Base-by-base conservation (phyloP, 805 yeast genomes). In the Metschnikowia sp. region DNA sequence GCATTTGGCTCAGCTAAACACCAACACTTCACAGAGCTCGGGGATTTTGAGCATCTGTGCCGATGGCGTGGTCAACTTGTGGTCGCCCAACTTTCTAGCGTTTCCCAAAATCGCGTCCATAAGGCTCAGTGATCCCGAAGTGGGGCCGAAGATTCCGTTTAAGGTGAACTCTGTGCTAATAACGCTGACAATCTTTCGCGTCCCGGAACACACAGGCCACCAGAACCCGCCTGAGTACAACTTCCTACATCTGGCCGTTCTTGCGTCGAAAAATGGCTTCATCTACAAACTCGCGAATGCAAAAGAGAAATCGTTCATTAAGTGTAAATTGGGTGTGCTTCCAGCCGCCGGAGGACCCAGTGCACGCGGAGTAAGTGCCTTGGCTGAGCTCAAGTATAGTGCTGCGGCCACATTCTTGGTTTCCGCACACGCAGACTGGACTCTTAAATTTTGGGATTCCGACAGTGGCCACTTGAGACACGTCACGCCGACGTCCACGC, bases 71-170 rank as follows among this genome's bases (percentile, higher is more conserved):
- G 42, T 55, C 36, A 56, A 56, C 10, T 39, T 50, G 32, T 56
- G 60, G 60, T 55, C 59, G 34, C 56, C 57, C 13, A 53, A 53
- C 36, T 45, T 56, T 31, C 49, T 56, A 32, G 60, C 57, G n/a
- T 48, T 49, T 30, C 59, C 59, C 7, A 52, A 54, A 29, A 36
- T 52, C 32, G 40, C 50, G n/a, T 54, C 58, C 8, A 30, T 54
- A 8, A 29, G 42, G 36, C 37, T 56, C 12, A 18, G 42, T 7
- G 48, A 36, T 28, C 35, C 33, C 12, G 31, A 36, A 2, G 11
- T 10, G 12, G 38, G 34, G 9, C 22, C 12, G 12, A 38, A 26
- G 13, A 32, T 42, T 2, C 49, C 45, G 12, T 38, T 41, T 15
- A 36, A 31, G 8, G 11, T 42, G 10, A 39, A 45, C 15, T 42